Evolutionary conservation across 2,329 filamentous ascomycete species (phyloP).

Genomic region (Hyphodiscus sp.): DNA sequence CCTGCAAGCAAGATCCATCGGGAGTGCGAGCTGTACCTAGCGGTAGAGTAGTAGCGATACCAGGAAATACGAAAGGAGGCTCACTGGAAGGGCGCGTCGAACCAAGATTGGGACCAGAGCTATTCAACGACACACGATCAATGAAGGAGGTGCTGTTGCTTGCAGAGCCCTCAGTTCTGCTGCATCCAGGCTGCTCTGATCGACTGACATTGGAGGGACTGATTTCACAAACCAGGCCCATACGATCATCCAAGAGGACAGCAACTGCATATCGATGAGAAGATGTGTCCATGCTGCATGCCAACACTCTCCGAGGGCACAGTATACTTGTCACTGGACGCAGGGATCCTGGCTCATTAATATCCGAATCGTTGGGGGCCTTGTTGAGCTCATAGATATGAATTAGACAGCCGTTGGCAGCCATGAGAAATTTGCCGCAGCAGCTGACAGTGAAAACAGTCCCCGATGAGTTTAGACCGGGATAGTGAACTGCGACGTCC

Average conservation of each 20-base stretch:
- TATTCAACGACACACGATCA: conserved; percentile 21
- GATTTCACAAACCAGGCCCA: conserved; percentile 55
- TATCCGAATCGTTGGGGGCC: background rate
- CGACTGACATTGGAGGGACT: conserved; percentile 13
- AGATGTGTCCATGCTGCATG: conserved; percentile 57
- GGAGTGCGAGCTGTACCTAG: conserved; percentile 3
- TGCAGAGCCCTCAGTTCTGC: background rate
- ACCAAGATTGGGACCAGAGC: conserved; percentile 11
- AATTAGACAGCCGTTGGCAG: conserved; percentile 46
- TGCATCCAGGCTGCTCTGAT: background rate
- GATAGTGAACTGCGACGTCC: conserved; percentile 27
- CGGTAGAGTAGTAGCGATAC: conserved; percentile 15
- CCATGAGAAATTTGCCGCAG: conserved; percentile 52
- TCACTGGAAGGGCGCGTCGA: conserved; percentile 6
- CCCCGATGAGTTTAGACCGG: conserved; percentile 16
- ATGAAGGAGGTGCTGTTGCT: conserved; percentile 13
- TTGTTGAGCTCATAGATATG: conserved; percentile 44
- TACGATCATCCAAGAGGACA: conserved; percentile 51
- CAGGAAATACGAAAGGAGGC: conserved; percentile 20
- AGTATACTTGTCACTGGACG: conserved; percentile 45
- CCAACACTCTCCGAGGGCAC: conserved; percentile 50
- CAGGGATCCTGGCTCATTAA: conserved; percentile 27
- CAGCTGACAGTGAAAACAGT: conserved; percentile 39
- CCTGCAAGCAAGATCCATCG: conserved; percentile 12
- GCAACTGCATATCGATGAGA: conserved; percentile 48